These are phyloP conservation scores for Calocybe gangraenosa DNA, from an alignment of 768 basidiomycete genomes.

Conservation along the genomic window DNA sequence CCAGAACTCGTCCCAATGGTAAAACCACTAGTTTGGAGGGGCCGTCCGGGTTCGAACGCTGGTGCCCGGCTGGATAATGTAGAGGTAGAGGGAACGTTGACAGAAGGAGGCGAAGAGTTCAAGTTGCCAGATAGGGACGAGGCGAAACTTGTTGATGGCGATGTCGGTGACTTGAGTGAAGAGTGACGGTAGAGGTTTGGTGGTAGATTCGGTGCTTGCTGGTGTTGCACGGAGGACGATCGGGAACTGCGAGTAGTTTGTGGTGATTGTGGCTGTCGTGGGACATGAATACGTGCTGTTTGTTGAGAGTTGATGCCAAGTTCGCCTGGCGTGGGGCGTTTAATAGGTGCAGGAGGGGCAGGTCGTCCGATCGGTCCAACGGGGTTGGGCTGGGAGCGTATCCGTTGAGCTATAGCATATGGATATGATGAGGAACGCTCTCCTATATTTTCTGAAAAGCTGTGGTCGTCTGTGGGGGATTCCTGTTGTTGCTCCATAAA, in stretches of 20 bases:
- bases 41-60: slow-evolving; percentile 16
- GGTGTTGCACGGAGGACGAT: slow-evolving; percentile 23
- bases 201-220: slow-evolving; percentile 18
- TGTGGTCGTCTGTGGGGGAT: slow-evolving; percentile 13
- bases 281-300: slow-evolving; percentile 12
- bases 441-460: slow-evolving; percentile 14
- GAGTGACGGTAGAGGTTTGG: slow-evolving; percentile 23
- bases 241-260: slow-evolving; percentile 20
- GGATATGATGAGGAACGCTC: slow-evolving; percentile 16
- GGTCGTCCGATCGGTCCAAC: slow-evolving; percentile 18
- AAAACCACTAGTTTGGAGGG: neutral
- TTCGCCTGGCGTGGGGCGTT: slow-evolving; percentile 20
- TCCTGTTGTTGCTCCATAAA: slow-evolving; percentile 11
- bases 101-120: neutral
- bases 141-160: neutral
- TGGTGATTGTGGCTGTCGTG: slow-evolving; percentile 8
- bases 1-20: slow-evolving; percentile 1
- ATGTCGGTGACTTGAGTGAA: slow-evolving; percentile 21
- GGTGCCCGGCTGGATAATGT: slow-evolving; percentile 14
- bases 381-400: slow-evolving; percentile 15
- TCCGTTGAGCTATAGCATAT: slow-evolving; percentile 16
- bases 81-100: neutral
- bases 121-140: neutral
- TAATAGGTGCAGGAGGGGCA: slow-evolving; percentile 19
- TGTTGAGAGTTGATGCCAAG: slow-evolving; percentile 1